Base-by-base conservation (phyloP, 305 asterid genomes). In the Fraxinus albicans region DNA sequence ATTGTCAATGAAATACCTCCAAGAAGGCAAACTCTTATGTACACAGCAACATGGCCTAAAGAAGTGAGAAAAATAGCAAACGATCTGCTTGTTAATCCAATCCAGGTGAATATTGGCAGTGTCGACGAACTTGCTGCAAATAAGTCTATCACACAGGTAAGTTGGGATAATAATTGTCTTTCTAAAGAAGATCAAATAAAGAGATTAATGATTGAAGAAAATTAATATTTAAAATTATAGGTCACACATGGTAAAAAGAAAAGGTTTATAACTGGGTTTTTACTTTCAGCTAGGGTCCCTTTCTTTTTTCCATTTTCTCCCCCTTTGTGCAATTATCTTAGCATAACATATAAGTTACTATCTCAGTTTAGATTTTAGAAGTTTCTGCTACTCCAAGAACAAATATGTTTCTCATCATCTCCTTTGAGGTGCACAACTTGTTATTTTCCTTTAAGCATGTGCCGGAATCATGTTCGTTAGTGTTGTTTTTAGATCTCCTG, bases 1-100 rank as follows among this genome's bases (percentile, higher is more conserved):
- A 96, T 96, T 89, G 99, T 96, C 77, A 92, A 94, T 82, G 98
- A 91, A 86, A 92, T 96, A 79, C 99, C 99, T 79, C 95, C 98
- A 40, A 92, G 93, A 79, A 91, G 99, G 91, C 99, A 96, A 89
- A 96, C 99, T 55, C 98, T 96, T 67, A 96, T 96, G 99, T 96
- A 94, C 90, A 96, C 99, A 35, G 99, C 99, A 35, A 96, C 98
- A 19, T 96, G 99, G 99, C 99, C 98, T 73, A 96, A 96, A 86
- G 99, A 96, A 86, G 99, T 96, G 81, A 89, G 93, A 44, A 91
- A 93, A 89, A 96, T 96, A 87, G 99, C 99, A 1, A 80, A 93
- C 34, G 99, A 96, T 92, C 96, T 96, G 84, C 93, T 96, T 80
- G 85, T 90, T 74, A 90, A 92, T 84, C 98, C 99, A 10, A 95